These are phyloP conservation scores for Cryptomeria japonica DNA, from an alignment of 75 land plant species.

Conservation along the genomic window DNA sequence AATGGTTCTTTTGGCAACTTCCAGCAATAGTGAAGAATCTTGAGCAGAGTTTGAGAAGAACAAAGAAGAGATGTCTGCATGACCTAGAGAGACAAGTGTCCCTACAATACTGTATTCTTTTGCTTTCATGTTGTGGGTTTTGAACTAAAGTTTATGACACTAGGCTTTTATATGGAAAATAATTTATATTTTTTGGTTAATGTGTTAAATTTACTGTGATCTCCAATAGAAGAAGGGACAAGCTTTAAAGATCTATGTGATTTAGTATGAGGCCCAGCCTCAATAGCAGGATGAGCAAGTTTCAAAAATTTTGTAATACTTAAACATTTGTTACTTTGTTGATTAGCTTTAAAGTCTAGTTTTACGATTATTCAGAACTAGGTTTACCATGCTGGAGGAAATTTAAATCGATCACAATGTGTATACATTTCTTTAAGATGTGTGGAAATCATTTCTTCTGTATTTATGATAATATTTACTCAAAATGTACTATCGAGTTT, in stretches of 20 bases:
- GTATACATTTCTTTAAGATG: not conserved
- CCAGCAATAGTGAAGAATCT: not conserved
- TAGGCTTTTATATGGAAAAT: constrained; percentile 4
- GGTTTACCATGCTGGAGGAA: not conserved
- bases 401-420: not conserved
- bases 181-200: not conserved
- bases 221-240: not conserved
- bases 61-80: not conserved
- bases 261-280: not conserved
- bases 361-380: not conserved
- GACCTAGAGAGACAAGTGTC: not conserved
- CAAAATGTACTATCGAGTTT: not conserved
- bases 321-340: not conserved
- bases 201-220: not conserved
- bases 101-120: not conserved
- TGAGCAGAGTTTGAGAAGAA: not conserved
- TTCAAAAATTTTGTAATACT: not conserved
- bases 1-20: not conserved
- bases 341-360: not conserved
- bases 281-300: not conserved
- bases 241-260: not conserved
- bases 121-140: too few species aligned
- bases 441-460: not conserved
- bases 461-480: constrained; percentile 2
- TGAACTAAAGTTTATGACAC: not conserved